A percentile compares a stretch with the other conserved stretches of the same genome.
Conservation (phyloP, 1,139 yeast genomes). For the Kodamaea fungicola region DNA sequence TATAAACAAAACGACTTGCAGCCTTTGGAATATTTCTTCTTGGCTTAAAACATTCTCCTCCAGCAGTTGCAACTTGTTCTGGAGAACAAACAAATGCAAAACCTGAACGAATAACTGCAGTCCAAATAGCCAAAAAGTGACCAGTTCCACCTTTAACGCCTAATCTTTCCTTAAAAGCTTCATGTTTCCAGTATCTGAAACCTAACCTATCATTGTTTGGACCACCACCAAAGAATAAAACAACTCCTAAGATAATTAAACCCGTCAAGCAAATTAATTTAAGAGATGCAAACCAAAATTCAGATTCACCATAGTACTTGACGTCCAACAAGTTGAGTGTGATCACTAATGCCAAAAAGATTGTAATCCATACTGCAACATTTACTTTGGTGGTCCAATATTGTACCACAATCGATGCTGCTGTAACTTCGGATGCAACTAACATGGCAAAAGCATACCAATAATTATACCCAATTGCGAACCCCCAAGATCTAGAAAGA, state of each 20-base stretch:
- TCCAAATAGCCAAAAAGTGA: conserved; percentile 36
- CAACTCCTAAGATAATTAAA: conserved; percentile 40
- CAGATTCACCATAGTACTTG: conserved; percentile 59
- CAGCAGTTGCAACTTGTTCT: conserved; percentile 36
- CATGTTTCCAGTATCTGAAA: conserved; percentile 62
- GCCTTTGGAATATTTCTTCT: conserved; percentile 47
- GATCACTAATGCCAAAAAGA: conserved; percentile 39
- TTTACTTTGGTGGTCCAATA: conserved; percentile 54
- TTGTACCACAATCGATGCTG: conserved; percentile 50
- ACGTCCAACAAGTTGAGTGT: conserved; percentile 44
- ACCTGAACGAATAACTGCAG: conserved; percentile 39
- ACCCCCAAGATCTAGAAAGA: conserved; percentile 35
- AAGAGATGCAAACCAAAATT: conserved; percentile 62
- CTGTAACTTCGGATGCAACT: conserved; percentile 50
- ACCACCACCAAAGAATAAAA: conserved; percentile 40
- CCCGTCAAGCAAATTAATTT: conserved; percentile 36
- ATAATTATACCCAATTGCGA: conserved; percentile 49
- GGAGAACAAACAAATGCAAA: conserved; percentile 42
- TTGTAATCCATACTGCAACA: conserved; percentile 55
- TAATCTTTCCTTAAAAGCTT: conserved; percentile 45
- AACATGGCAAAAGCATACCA: conserved; percentile 49
- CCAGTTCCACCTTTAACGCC: conserved; percentile 55
- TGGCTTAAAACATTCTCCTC: conserved; percentile 45
- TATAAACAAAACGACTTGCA: conserved; percentile 42
- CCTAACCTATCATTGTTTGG: conserved; percentile 29